Evolutionary conservation across 345 rosid genomes (phyloP).

Genomic region (Linum trigynum): DNA sequence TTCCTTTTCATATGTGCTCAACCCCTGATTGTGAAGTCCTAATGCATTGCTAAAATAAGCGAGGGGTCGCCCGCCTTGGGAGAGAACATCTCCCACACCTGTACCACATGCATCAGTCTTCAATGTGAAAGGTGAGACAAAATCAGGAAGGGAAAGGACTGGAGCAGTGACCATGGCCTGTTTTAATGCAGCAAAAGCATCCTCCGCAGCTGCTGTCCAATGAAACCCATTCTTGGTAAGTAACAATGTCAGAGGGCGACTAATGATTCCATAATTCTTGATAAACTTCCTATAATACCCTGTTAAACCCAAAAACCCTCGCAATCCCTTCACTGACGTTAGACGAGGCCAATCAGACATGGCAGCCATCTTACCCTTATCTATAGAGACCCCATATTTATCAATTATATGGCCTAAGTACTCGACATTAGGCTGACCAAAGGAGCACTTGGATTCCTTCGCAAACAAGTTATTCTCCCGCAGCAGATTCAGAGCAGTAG

Average conservation of each 20-base stretch:
- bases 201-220: neutral
- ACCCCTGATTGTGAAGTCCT: neutral
- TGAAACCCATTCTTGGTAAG: neutral
- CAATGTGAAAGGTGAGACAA: too few relatives aligned
- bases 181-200: neutral
- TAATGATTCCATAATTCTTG: neutral
- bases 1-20: too few relatives aligned
- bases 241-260: neutral
- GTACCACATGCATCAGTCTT: too few relatives aligned
- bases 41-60: neutral
- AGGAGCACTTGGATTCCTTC: neutral
- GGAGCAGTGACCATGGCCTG: neutral
- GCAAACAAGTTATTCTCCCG: neutral
- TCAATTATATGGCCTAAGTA: neutral
- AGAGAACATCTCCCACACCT: too few relatives aligned
- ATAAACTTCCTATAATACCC: too few relatives aligned
- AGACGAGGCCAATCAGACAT: neutral
- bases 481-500: neutral
- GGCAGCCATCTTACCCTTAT: neutral
- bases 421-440: neutral
- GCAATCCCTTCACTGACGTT: neutral
- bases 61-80: too few relatives aligned
- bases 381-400: neutral
- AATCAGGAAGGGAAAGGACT: neutral
- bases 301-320: too few relatives aligned